Base-by-base conservation (phyloP, 176 grass and related monocot genomes). In the Musa beccarii region DNA sequence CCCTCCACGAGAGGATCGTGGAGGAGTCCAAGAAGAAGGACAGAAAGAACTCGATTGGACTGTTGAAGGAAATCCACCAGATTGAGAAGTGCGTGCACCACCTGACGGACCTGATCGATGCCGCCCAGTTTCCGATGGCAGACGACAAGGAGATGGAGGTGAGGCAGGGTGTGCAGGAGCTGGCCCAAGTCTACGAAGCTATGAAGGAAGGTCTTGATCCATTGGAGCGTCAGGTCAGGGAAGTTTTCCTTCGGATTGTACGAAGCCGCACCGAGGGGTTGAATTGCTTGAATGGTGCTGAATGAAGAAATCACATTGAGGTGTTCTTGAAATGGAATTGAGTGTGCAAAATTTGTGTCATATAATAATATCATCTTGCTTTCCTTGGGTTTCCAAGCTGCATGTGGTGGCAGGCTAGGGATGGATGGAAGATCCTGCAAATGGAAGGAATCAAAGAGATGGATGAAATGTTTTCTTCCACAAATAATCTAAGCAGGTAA, bases 11-110 rank as follows among this genome's bases (percentile, higher is more conserved):
- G 20, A 85, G 83, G 5, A 86, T 99, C 75, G 24, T 81, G 7
- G 96, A 99, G 76, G 96, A 99, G 28, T 92, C 83, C 0, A 99
- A 92, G 81, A 82, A 87, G 75, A 94, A 99, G 91, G 96, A 99
- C 16, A 81, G 96, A 9, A 88, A 86, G 79, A 94, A 75, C 23
- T 88, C 88, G 0, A 84, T 78, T 52, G 91, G 96, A 29, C 85
- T 99, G 16, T 81, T 99, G 81, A 88, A 71, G 76, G 96, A 95
- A 66, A 92, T 99, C 72, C 80, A 92, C 74, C 54, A 79, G 49
- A 83, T 92, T 0, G 91, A 99, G 80, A 89, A 79, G 71, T 81
- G 84, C 79, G 76, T 75, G 0, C 91, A 95, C 75, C 82, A 79
- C 81, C 79, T 99, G 62, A 66, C 87, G 7, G 91, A 99, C 69